phyloP scores from a whole-genome alignment of 192 early-diverging fungal genomes.

The Coemansia sp. region DNA sequence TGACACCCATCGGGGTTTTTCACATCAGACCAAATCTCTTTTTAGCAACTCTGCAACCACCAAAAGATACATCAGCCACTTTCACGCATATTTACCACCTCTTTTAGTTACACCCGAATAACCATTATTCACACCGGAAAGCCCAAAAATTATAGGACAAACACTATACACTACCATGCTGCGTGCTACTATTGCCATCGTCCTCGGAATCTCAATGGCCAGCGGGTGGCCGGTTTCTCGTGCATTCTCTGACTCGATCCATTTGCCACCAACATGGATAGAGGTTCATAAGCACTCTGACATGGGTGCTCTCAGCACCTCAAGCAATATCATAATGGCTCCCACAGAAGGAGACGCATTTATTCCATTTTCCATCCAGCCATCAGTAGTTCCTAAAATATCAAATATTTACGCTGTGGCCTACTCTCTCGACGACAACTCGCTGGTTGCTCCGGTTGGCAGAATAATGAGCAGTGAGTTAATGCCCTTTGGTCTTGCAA shows the following conservation, averaged over 20 bases:
- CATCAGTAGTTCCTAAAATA: neutral
- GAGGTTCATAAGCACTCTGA: conserved; percentile 4
- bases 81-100: too few species aligned
- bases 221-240: conserved; percentile 4
- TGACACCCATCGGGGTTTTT: too few species aligned
- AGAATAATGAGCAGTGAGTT: neutral
- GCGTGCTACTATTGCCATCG: neutral
- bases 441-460: conserved; percentile 9
- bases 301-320: neutral
- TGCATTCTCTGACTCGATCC: conserved; percentile 2
- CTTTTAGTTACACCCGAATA: too few species aligned
- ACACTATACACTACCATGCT: neutral
- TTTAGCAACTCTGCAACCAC: too few species aligned
- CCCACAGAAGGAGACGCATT: conserved; percentile 2
- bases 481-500: conserved; percentile 1
- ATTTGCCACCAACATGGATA: conserved; percentile 4
- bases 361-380: conserved; percentile 13
- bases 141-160: too few species aligned
- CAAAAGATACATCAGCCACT: too few species aligned
- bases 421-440: conserved; percentile 4
- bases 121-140: too few species aligned
- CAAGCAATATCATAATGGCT: conserved; percentile 7
- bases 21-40: too few species aligned
- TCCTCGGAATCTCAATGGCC: neutral
- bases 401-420: conserved; percentile 7